phyloP scores from a whole-genome alignment of 352 stramenopile genomes.

The Pythium aristosporum region DNA sequence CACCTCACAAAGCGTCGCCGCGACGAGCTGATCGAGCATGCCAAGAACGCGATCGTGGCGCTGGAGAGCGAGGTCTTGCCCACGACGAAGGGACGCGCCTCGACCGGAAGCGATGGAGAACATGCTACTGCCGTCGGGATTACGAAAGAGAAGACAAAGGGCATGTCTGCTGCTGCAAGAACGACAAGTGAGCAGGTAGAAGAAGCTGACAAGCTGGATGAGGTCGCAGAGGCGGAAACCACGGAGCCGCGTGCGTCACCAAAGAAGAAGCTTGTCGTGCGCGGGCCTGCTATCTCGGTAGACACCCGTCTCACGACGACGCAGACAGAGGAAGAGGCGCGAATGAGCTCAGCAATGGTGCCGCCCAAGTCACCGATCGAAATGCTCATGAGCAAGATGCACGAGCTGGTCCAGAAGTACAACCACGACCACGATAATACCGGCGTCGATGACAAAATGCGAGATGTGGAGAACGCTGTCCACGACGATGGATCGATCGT shows the following conservation, averaged over 20 bases:
- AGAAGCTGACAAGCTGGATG: neutral
- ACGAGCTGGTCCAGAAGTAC: slow-evolving; percentile 54
- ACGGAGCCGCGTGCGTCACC: neutral
- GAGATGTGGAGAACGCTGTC: neutral
- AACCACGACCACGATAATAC: slow-evolving; percentile 12
- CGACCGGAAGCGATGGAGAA: neutral
- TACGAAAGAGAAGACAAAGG: neutral
- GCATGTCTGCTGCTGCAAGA: neutral
- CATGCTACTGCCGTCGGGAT: neutral
- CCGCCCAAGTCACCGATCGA: slow-evolving; percentile 40
- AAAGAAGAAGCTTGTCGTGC: neutral
- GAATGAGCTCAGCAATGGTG: slow-evolving; percentile 7
- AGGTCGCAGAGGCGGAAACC: neutral
- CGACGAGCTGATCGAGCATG: slow-evolving; percentile 25
- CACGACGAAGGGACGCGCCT: neutral
- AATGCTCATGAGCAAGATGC: slow-evolving; percentile 55
- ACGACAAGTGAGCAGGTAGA: neutral
- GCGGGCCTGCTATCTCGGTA: slow-evolving; percentile 15
- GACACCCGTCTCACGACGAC: slow-evolving; percentile 11
- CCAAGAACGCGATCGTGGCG: slow-evolving; percentile 16
- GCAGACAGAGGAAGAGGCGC: slow-evolving; percentile 3
- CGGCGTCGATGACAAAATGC: neutral
- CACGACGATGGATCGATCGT: neutral
- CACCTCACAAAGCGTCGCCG: slow-evolving; percentile 15
- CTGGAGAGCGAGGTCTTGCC: slow-evolving; percentile 23